Conservation (phyloP, 129 eudicot genomes). For the Escallonia herrerae region DNA sequence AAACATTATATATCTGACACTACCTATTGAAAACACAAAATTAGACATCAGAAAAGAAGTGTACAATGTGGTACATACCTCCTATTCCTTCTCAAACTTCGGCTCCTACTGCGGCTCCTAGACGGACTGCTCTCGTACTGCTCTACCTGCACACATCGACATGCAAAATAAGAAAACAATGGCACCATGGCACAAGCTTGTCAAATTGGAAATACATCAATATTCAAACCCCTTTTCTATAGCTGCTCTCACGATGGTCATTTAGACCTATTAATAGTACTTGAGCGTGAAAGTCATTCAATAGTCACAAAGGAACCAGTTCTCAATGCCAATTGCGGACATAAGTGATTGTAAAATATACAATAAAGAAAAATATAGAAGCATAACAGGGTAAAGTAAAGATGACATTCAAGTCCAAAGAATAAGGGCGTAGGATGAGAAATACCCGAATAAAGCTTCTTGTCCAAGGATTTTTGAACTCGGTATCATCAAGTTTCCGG, state of each 20-base stretch:
- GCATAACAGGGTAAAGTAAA: background rate
- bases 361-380: background rate
- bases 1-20: too few species aligned
- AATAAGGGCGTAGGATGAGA: background rate
- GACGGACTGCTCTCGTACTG: slow-evolving; percentile 57
- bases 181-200: background rate
- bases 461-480: slow-evolving; percentile 97
- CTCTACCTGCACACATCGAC: slow-evolving; percentile 44
- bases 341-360: background rate
- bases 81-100: slow-evolving; percentile 51
- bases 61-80: slow-evolving; percentile 31
- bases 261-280: too few species aligned
- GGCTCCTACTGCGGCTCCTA: slow-evolving; percentile 55
- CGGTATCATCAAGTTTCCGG: slow-evolving; percentile 91
- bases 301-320: too few species aligned
- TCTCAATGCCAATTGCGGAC: background rate
- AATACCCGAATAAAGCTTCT: slow-evolving; percentile 66
- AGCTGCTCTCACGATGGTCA: too few species aligned
- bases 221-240: too few species aligned
- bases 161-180: background rate
- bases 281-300: too few species aligned
- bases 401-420: background rate
- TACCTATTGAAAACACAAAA: too few species aligned
- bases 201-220: background rate
- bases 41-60: background rate